Conservation (phyloP, 495 filamentous ascomycete genomes). For the Pseudomonodictys pantanalensis region DNA sequence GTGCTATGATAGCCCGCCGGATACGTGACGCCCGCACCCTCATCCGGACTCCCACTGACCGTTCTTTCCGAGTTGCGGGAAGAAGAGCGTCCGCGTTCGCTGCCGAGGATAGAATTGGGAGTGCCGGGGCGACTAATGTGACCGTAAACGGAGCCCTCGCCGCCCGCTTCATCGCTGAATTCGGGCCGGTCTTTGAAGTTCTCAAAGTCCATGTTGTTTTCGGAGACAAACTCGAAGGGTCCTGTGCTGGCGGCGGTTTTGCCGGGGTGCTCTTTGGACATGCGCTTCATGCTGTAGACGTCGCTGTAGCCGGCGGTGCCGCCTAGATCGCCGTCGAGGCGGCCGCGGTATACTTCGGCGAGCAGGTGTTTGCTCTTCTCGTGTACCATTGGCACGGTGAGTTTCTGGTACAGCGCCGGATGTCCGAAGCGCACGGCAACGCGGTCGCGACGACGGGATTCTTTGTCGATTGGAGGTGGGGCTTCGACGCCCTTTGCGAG, state of each 20-base stretch:
- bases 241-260: conserved; percentile 52
- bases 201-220: conserved; percentile 86
- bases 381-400: conserved; percentile 95
- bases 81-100: conserved; percentile 26
- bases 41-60: conserved; percentile 15
- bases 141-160: conserved; percentile 52
- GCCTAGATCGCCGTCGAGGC: conserved; percentile 59
- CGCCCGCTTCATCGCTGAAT: conserved; percentile 83
- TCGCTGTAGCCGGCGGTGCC: conserved; percentile 52
- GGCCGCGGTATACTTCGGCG: conserved; percentile 74
- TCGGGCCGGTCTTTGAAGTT: conserved; percentile 87
- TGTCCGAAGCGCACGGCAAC: conserved; percentile 83
- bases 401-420: conserved; percentile 80
- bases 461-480: conserved; percentile 48
- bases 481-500: conserved; percentile 57
- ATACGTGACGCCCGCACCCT: conserved; percentile 34
- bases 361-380: conserved; percentile 81
- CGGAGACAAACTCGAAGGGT: conserved; percentile 85
- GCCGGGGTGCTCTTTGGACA: conserved; percentile 73
- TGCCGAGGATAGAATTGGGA: conserved; percentile 27
- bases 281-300: conserved; percentile 69
- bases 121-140: conserved; percentile 38
- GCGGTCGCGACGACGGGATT: conserved; percentile 58
- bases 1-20: conserved; percentile 42
- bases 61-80: conserved; percentile 32